phyloP scores from a whole-genome alignment of 1,139 yeast genomes.

The Scheffersomyces quercinus region DNA sequence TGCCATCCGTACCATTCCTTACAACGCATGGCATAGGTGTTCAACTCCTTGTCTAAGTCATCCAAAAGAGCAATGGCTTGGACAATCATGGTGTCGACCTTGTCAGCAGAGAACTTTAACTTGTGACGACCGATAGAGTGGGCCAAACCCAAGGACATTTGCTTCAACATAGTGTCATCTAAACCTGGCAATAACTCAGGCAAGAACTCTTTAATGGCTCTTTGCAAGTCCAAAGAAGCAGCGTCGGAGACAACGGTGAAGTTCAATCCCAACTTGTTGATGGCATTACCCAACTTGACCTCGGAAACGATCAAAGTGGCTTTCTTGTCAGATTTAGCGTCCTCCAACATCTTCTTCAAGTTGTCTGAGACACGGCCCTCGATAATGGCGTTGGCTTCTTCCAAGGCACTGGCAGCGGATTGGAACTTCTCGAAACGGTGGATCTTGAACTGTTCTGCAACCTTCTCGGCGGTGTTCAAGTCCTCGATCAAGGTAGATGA shows the following conservation, averaged over 20 bases:
- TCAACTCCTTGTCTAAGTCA: conserved; percentile 95
- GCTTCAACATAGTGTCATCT: conserved; percentile 77
- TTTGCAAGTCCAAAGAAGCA: conserved; percentile 88
- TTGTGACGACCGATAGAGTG: conserved; percentile 98
- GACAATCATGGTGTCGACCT: conserved; percentile 97
- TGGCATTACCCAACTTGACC: conserved; percentile 93
- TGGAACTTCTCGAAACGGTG: conserved; percentile 93
- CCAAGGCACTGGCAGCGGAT: conserved; percentile 94
- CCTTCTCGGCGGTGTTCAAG: conserved; percentile 81
- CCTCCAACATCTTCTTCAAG: conserved; percentile 74
- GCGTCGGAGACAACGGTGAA: conserved; percentile 92
- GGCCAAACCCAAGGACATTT: conserved; percentile 96
- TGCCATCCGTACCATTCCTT: conserved; percentile 99
- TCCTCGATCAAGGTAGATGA: conserved; percentile 74
- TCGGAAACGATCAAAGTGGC: conserved; percentile 90
- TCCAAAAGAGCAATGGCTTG: conserved; percentile 97
- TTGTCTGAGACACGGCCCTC: conserved; percentile 93
- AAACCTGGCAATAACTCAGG: conserved; percentile 95
- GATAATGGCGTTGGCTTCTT: conserved; percentile 87
- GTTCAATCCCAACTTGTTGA: conserved; percentile 89
- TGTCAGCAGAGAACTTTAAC: conserved; percentile 95
- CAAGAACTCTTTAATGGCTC: conserved; percentile 91
- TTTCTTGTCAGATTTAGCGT: conserved; percentile 85
- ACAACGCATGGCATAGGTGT: conserved; percentile 97
- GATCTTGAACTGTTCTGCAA: conserved; percentile 76